These are phyloP conservation scores for Sugiyamaella marilandica DNA, from an alignment of 805 yeast species.

Conservation along the genomic window DNA sequence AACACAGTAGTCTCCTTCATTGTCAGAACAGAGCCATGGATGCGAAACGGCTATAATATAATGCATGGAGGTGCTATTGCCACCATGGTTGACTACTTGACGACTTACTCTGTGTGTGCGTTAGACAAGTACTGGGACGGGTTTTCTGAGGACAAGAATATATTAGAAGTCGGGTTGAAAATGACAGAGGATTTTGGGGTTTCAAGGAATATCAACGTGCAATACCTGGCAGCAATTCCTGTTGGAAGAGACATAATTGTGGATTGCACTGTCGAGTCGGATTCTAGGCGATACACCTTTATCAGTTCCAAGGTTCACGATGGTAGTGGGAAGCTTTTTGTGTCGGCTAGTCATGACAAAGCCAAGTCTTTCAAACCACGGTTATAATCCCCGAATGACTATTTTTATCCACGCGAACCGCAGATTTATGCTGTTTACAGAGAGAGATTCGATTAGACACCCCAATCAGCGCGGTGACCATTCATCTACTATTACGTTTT, in stretches of 20 bases:
- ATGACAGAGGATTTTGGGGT: slow-evolving; percentile 22
- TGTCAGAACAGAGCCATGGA: slow-evolving; percentile 19
- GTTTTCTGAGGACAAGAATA: slow-evolving; percentile 4
- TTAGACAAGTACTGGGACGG: slow-evolving; percentile 26
- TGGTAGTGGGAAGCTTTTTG: slow-evolving; percentile 20
- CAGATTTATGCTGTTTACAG: too few relatives aligned
- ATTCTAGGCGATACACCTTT: slow-evolving; percentile 27
- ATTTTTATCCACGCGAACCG: too few relatives aligned
- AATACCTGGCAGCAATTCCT: slow-evolving; percentile 30
- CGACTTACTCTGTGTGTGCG: slow-evolving; percentile 24
- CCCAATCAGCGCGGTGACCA: too few relatives aligned
- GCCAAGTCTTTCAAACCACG: slow-evolving; percentile 17
- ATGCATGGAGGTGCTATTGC: slow-evolving; percentile 34
- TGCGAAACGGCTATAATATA: slow-evolving; percentile 23
- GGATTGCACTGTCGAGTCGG: slow-evolving; percentile 23
- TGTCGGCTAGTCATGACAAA: slow-evolving; percentile 30
- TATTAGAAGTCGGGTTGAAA: slow-evolving; percentile 18
- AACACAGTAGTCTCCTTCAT: slow-evolving; percentile 19
- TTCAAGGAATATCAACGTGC: slow-evolving; percentile 27
- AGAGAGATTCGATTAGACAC: too few relatives aligned
- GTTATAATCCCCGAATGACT: too few relatives aligned
- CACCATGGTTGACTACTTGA: slow-evolving; percentile 26
- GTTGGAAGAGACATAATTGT: slow-evolving; percentile 20
- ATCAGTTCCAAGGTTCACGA: slow-evolving; percentile 20
- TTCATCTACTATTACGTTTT: too few relatives aligned